A percentile compares a stretch with the other conserved stretches of the same genome.
Conservation (phyloP, 202 grass and related monocot genomes). For the Sporobolus alterniflorus region DNA sequence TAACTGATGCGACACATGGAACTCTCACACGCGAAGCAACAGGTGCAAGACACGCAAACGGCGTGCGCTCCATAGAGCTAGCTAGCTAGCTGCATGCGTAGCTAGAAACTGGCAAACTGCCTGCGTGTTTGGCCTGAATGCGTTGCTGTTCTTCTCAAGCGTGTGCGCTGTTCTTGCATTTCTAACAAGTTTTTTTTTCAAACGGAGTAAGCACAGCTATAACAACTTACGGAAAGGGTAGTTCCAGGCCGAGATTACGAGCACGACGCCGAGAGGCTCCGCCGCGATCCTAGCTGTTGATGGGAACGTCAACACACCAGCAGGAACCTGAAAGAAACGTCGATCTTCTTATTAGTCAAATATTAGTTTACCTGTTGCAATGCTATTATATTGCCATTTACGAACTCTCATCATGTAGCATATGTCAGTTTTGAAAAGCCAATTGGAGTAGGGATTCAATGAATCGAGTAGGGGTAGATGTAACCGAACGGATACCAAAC, state of each 20-base stretch:
- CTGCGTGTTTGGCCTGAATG: too few species aligned
- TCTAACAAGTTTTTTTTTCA: too few species aligned
- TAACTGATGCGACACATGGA: too few species aligned
- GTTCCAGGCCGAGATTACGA: conserved; percentile 95
- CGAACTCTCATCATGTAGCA: neutral
- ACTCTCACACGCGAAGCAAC: neutral
- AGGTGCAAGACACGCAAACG: neutral
- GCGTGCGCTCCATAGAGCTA: neutral
- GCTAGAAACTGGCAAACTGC: too few species aligned
- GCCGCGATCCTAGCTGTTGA: conserved; percentile 70
- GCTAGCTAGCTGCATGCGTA: too few species aligned
- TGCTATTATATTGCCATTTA: too few species aligned
- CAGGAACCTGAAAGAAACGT: conserved; percentile 55
- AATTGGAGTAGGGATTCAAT: neutral
- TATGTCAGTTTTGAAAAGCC: neutral
- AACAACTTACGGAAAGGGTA: conserved; percentile 86
- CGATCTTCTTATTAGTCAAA: too few species aligned
- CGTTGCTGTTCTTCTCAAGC: too few species aligned
- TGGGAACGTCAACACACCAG: conserved; percentile 72
- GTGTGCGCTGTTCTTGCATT: too few species aligned
- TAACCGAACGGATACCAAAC: neutral
- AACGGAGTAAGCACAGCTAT: too few species aligned
- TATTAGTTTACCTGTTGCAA: too few species aligned
- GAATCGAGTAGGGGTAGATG: neutral
- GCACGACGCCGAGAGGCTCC: conserved; percentile 85